A percentile compares a stretch with the other conserved stretches of the same genome.
Conservation (phyloP, 106 monocot species). For the Dendrobium nobile region DNA sequence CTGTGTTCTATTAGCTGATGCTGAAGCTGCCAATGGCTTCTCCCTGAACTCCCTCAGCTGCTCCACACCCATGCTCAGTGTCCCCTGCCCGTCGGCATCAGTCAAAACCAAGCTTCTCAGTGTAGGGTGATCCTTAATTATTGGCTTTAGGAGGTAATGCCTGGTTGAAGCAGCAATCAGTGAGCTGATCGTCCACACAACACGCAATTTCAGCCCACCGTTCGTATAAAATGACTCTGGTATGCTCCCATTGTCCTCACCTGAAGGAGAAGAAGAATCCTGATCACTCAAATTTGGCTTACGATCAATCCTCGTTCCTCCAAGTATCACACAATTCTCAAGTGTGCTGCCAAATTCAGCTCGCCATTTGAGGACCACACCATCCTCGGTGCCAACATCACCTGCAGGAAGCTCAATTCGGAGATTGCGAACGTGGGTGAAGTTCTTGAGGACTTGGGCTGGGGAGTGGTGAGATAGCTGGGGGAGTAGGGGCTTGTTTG, state of each 20-base stretch:
- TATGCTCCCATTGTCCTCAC: constrained; percentile 62
- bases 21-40: constrained; percentile 59
- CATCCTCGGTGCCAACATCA: constrained; percentile 71
- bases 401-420: constrained; percentile 76
- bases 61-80: constrained; percentile 50
- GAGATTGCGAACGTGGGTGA: constrained; percentile 52
- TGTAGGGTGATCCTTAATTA: constrained; percentile 79
- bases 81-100: constrained; percentile 77
- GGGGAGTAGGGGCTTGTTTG: constrained; percentile 48
- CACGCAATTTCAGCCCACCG: constrained; percentile 74
- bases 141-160: constrained; percentile 60
- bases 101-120: constrained; percentile 60
- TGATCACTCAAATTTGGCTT: constrained; percentile 7
- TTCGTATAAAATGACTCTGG: constrained; percentile 88
- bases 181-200: constrained; percentile 87
- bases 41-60: constrained; percentile 82
- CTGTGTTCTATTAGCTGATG: constrained; percentile 67
- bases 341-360: constrained; percentile 86
- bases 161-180: constrained; percentile 80
- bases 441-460: constrained; percentile 70
- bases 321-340: constrained; percentile 75
- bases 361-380: constrained; percentile 73
- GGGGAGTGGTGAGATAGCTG: constrained; percentile 82
- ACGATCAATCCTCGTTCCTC: constrained; percentile 47
- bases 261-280: neutral